Evolutionary conservation across 148 eudicot genomes (phyloP).

Genomic region (Cornus controversa): DNA sequence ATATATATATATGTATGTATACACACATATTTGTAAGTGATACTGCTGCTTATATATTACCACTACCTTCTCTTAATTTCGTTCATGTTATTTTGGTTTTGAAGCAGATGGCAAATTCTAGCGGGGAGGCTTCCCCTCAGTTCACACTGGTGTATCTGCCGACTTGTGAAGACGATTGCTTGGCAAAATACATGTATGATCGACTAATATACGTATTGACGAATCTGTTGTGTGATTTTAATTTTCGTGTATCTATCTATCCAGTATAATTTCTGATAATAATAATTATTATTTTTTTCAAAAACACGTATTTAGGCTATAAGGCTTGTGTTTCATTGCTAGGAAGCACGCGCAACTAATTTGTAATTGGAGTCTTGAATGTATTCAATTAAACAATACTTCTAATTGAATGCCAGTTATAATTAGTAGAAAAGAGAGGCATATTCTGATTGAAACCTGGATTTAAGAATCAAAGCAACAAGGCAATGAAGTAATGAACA

Average conservation of each 20-base stretch:
- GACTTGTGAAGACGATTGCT: conserved; percentile 34
- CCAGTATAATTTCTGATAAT: too few relatives aligned
- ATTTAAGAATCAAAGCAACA: neutral
- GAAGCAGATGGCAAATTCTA: conserved; percentile 39
- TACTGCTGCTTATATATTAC: too few relatives aligned
- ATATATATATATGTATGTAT: too few relatives aligned
- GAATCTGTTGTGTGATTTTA: neutral
- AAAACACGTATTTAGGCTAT: neutral
- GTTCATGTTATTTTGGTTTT: neutral
- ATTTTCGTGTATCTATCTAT: neutral
- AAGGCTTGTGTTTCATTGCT: neutral
- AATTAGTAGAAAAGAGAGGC: neutral
- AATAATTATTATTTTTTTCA: neutral
- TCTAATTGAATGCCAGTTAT: neutral
- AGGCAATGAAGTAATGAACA: neutral
- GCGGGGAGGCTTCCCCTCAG: conserved; percentile 40
- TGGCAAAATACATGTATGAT: conserved; percentile 60
- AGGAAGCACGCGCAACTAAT: neutral
- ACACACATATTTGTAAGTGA: neutral
- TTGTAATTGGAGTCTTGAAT: neutral
- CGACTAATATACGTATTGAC: too few relatives aligned
- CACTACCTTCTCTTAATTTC: neutral
- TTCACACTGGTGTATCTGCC: conserved; percentile 54
- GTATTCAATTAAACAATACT: neutral
- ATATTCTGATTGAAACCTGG: neutral